These are phyloP conservation scores for Pichia sp. DNA, from an alignment of 1,139 yeast species.

Conservation along the genomic window DNA sequence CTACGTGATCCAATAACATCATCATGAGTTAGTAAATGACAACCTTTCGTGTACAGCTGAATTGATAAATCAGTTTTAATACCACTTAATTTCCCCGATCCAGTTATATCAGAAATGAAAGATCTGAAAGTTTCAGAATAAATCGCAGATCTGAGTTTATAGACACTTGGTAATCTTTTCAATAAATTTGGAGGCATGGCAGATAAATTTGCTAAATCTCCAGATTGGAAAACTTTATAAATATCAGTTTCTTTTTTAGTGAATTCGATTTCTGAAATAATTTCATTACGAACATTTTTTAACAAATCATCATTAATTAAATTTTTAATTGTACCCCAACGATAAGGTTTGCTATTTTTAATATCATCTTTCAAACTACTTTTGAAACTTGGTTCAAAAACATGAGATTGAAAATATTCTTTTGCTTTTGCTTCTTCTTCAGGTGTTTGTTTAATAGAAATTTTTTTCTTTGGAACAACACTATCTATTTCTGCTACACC, in stretches of 20 bases:
- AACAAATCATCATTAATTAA: constrained; percentile 72
- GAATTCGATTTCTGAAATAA: constrained; percentile 75
- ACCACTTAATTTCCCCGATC: constrained; percentile 87
- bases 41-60: constrained; percentile 86
- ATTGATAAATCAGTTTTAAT: constrained; percentile 85
- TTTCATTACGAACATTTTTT: constrained; percentile 76
- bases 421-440: constrained; percentile 33
- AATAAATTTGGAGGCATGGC: constrained; percentile 77
- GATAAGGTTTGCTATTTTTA: constrained; percentile 61
- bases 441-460: constrained; percentile 28
- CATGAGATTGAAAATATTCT: constrained; percentile 45
- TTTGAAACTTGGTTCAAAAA: constrained; percentile 46
- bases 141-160: constrained; percentile 73
- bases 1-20: constrained; percentile 96
- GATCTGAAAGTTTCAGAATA: constrained; percentile 83
- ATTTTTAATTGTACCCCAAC: constrained; percentile 79
- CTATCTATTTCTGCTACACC: background rate
- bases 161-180: constrained; percentile 64
- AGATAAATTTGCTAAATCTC: constrained; percentile 88
- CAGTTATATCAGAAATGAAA: constrained; percentile 72
- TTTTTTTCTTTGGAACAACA: constrained; percentile 11
- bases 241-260: constrained; percentile 96
- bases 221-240: constrained; percentile 89
- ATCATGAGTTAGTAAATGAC: constrained; percentile 92
- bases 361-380: constrained; percentile 37